phyloP scores from a whole-genome alignment of 2,329 filamentous ascomycete species.

The Didymella sp. region DNA sequence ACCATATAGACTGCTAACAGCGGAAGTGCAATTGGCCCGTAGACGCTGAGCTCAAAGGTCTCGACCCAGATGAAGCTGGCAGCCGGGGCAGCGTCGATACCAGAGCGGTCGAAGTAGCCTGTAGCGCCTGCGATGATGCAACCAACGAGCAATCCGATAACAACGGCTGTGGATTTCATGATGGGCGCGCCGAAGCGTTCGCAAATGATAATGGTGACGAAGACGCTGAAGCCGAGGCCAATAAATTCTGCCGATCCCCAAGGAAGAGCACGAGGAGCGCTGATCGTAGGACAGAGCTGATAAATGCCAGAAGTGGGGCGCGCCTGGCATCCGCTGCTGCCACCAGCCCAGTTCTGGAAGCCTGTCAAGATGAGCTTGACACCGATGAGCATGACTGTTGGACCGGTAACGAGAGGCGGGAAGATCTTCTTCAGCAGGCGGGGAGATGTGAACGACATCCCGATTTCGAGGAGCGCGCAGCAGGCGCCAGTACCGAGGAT shows the following conservation, averaged over 20 bases:
- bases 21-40: constrained; percentile 76
- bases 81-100: constrained; percentile 73
- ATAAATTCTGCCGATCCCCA: constrained; percentile 84
- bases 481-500: constrained; percentile 69
- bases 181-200: constrained; percentile 83
- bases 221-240: constrained; percentile 80
- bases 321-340: constrained; percentile 65
- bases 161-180: constrained; percentile 81
- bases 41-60: constrained; percentile 75
- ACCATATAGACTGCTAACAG: constrained; percentile 70
- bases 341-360: constrained; percentile 80
- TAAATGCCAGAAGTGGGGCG: constrained; percentile 61
- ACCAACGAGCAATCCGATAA: constrained; percentile 75
- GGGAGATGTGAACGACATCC: constrained; percentile 77
- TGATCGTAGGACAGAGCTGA: constrained; percentile 65
- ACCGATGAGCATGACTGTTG: constrained; percentile 74
- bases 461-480: constrained; percentile 68
- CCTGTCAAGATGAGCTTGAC: constrained; percentile 74
- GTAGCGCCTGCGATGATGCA: constrained; percentile 80
- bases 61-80: constrained; percentile 81
- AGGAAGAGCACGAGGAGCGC: constrained; percentile 72
- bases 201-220: constrained; percentile 78
- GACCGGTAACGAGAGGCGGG: constrained; percentile 76
- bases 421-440: constrained; percentile 74
- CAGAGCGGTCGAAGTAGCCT: constrained; percentile 78